These are phyloP conservation scores for Metschnikowia anglica DNA, from an alignment of 805 yeast genomes.

Conservation along the genomic window DNA sequence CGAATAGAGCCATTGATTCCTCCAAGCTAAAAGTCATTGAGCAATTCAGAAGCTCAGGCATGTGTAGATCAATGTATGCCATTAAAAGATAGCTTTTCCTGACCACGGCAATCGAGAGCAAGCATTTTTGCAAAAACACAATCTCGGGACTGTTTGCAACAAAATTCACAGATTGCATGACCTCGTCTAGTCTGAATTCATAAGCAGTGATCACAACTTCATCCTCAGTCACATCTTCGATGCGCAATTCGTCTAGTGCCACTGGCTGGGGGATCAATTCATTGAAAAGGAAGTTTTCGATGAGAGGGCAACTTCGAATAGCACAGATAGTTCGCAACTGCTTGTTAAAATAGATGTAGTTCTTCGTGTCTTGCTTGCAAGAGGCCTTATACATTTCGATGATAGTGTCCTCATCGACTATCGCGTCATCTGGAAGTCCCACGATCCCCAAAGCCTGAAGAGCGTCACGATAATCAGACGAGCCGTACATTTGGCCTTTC, in stretches of 20 bases:
- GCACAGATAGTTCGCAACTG: slow-evolving; percentile 29
- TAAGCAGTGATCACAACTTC: slow-evolving; percentile 76
- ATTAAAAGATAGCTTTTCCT: slow-evolving; percentile 59
- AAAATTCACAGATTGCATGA: slow-evolving; percentile 31
- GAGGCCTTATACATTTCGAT: slow-evolving; percentile 35
- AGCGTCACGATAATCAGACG: slow-evolving; percentile 32
- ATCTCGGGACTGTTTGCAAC: slow-evolving; percentile 36
- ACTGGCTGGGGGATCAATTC: slow-evolving; percentile 37
- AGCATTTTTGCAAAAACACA: slow-evolving; percentile 48
- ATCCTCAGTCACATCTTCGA: slow-evolving; percentile 47
- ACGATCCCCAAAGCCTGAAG: slow-evolving; percentile 33
- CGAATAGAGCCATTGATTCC: slow-evolving; percentile 50
- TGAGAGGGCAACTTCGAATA: slow-evolving; percentile 24
- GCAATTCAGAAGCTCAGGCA: slow-evolving; percentile 32
- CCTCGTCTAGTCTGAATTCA: slow-evolving; percentile 60
- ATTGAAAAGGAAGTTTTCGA: slow-evolving; percentile 25
- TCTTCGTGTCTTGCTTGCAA: slow-evolving; percentile 34
- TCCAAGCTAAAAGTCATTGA: slow-evolving; percentile 23
- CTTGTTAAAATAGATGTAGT: slow-evolving; percentile 36
- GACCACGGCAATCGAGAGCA: slow-evolving; percentile 58
- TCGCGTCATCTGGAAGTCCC: slow-evolving; percentile 16
- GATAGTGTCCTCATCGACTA: slow-evolving; percentile 35
- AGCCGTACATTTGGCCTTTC: slow-evolving; percentile 36
- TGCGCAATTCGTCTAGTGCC: slow-evolving; percentile 37
- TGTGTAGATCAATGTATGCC: slow-evolving; percentile 49